Conservation (phyloP, 163 green algal genomes). For the Scenedesmus sp. region DNA sequence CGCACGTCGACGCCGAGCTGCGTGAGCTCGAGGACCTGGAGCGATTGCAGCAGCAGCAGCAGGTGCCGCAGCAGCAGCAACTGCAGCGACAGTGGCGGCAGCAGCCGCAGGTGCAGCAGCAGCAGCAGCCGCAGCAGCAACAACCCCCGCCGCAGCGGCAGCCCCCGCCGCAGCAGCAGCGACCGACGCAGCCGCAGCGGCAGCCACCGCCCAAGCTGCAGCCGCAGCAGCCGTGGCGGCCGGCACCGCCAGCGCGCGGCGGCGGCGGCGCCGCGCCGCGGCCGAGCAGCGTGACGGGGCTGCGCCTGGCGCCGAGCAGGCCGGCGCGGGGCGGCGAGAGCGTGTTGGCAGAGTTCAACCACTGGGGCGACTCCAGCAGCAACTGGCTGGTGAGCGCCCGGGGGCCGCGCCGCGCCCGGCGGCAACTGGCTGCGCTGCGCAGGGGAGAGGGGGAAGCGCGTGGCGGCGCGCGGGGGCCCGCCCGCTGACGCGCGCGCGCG, state of each 20-base stretch:
- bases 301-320: constrained; percentile 14
- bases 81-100: background rate
- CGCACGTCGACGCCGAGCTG: constrained; percentile 27
- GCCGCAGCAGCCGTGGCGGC: background rate
- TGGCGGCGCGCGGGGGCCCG: background rate
- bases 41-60: background rate
- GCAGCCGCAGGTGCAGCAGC: background rate
- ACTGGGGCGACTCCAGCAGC: constrained; percentile 10
- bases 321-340: background rate
- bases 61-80: background rate
- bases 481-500: background rate
- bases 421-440: background rate
- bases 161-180: background rate
- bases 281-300: constrained; percentile 7
- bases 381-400: constrained; percentile 23
- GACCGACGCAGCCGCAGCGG: background rate
- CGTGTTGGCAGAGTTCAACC: constrained; percentile 2
- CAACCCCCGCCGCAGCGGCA: background rate
- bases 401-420: too few species aligned
- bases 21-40: constrained; percentile 3
- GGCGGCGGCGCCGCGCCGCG: too few species aligned
- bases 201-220: background rate
- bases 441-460: background rate
- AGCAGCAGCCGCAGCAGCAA: background rate
- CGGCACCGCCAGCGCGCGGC: background rate